phyloP scores from a whole-genome alignment of 2,329 filamentous ascomycete species.

The Calonectria leucothoes region DNA sequence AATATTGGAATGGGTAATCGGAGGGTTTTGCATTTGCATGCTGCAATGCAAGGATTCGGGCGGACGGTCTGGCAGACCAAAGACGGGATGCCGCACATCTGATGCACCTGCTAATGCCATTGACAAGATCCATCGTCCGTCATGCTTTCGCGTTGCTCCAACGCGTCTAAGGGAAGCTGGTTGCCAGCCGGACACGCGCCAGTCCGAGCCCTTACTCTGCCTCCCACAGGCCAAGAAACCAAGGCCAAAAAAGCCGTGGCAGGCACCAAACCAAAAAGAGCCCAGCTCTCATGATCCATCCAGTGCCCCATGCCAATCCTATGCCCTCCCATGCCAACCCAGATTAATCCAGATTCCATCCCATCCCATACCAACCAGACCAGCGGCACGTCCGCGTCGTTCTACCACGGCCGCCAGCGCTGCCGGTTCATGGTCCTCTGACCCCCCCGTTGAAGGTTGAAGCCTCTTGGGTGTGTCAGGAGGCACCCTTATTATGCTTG shows the following conservation, averaged over 20 bases:
- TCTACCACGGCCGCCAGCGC: conserved; percentile 3
- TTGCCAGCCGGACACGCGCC: conserved; percentile 18
- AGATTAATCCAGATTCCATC: conserved; percentile 6
- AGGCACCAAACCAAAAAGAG: conserved; percentile 24
- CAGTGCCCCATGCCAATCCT: conserved; percentile 28
- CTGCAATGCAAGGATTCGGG: conserved; percentile 2
- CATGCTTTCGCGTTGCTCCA: conserved; percentile 2
- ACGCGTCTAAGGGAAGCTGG: conserved; percentile 9
- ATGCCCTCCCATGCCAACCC: conserved; percentile 18
- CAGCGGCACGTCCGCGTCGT: conserved; percentile 33
- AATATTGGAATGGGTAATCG: not conserved
- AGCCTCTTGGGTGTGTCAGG: conserved; percentile 3
- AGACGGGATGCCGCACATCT: conserved; percentile 1
- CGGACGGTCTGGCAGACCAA: not conserved
- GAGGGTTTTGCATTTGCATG: not conserved
- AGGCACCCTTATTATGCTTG: not conserved
- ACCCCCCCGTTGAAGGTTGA: conserved; percentile 24
- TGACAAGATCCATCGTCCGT: not conserved
- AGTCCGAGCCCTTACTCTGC: conserved; percentile 27
- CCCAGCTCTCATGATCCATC: conserved; percentile 34
- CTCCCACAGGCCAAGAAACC: conserved; percentile 9
- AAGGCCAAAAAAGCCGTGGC: conserved; percentile 5
- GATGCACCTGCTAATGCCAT: conserved; percentile 3
- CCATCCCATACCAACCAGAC: conserved; percentile 36
- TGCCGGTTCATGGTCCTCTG: conserved; percentile 27